A percentile compares a stretch with the other conserved stretches of the same genome.
Evolutionary conservation across 208 protist genomes (phyloP).

Genomic region (Trypanosoma rangeli): DNA sequence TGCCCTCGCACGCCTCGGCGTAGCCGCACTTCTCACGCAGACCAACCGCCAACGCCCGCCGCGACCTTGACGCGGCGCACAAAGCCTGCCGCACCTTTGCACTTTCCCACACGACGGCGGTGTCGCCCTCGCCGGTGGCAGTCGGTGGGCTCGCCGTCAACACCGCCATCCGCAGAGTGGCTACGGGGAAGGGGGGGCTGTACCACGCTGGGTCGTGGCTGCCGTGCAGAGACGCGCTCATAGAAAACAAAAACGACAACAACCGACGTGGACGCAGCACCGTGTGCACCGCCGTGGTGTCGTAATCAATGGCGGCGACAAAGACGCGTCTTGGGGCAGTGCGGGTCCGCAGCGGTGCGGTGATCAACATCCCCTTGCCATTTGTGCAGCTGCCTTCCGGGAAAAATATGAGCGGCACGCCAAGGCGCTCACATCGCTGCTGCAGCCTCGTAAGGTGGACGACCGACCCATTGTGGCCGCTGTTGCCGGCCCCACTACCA

Average conservation of each 20-base stretch:
- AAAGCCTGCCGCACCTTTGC: conserved; percentile 37
- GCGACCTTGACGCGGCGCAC: conserved; percentile 25
- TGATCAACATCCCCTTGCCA: conserved; percentile 60
- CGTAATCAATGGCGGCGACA: conserved; percentile 48
- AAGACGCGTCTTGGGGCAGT: conserved; percentile 14
- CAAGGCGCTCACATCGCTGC: conserved; percentile 32
- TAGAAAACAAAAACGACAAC: conserved; percentile 37
- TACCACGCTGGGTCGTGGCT: conserved; percentile 48
- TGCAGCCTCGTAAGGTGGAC: conserved; percentile 34
- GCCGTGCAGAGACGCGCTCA: conserved; percentile 53
- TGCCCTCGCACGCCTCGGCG: conserved; percentile 44
- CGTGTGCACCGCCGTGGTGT: conserved; percentile 62
- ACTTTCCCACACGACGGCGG: conserved; percentile 2
- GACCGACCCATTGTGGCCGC: conserved; percentile 1
- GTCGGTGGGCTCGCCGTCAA: neutral
- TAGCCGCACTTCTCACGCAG: conserved; percentile 58
- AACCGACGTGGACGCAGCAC: conserved; percentile 40
- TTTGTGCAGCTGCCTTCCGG: conserved; percentile 73
- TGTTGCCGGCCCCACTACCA: neutral
- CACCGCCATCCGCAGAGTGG: conserved; percentile 28
- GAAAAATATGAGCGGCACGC: conserved; percentile 64
- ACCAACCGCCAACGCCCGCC: conserved; percentile 50
- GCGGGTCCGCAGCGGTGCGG: conserved; percentile 24
- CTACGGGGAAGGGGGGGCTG: conserved; percentile 59
- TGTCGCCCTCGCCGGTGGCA: neutral